Percentiles rank a stretch among this genome's conserved stretches.
These are phyloP conservation scores for Cyclanthera cordifolia DNA, from an alignment of 306 rosid genomes.

Conservation along the genomic window DNA sequence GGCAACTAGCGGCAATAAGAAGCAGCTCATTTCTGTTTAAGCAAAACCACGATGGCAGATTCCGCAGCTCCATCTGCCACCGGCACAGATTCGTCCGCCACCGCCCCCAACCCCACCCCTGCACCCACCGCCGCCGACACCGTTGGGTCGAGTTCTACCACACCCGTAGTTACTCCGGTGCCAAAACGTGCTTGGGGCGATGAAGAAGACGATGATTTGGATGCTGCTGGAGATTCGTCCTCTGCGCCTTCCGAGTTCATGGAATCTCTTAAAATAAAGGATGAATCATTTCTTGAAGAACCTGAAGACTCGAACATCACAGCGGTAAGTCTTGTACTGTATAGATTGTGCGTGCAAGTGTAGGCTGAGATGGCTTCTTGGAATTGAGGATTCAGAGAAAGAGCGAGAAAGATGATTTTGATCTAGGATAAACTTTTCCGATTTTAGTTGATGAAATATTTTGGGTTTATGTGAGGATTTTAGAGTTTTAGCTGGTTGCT, in stretches of 20 bases:
- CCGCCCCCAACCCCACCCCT: neutral
- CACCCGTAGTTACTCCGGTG: neutral
- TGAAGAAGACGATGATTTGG: conserved; percentile 10
- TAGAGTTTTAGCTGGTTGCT: neutral
- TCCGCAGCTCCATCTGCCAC: neutral
- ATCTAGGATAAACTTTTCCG: neutral
- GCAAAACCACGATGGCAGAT: neutral
- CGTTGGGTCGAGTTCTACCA: neutral
- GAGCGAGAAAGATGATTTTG: neutral
- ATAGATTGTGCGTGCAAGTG: neutral
- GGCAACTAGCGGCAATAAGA: neutral
- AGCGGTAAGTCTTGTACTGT: conserved; percentile 32
- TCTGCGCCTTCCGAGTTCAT: conserved; percentile 13
- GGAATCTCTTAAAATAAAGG: conserved; percentile 37
- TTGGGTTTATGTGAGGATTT: neutral
- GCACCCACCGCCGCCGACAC: neutral
- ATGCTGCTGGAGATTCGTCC: conserved; percentile 10
- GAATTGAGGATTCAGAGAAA: neutral
- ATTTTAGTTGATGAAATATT: too few relatives aligned
- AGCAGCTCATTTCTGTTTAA: neutral
- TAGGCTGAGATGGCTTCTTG: neutral
- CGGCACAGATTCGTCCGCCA: too few relatives aligned
- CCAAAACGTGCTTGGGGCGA: conserved; percentile 18
- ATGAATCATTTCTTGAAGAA: conserved; percentile 46
- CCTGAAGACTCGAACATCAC: conserved; percentile 63